Evolutionary conservation across 495 filamentous ascomycete species (phyloP), one percentile per base, ranked within the genome.

Genomic region (Penicillium coprophilum): DNA sequence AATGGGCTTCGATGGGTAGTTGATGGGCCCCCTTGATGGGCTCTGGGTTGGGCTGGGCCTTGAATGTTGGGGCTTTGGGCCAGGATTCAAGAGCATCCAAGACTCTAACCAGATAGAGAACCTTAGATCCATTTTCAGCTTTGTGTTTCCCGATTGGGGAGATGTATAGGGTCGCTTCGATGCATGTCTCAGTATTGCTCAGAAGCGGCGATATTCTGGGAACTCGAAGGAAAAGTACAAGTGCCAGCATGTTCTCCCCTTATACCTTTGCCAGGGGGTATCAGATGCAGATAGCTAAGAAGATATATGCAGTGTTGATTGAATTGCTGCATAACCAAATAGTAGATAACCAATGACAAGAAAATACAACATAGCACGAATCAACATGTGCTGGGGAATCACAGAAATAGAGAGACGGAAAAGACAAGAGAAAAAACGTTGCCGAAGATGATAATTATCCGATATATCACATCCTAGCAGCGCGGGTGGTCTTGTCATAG

Each of bases 401-500:
- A 59, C 60, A 62, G 24, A 45, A 40, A 45, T 24, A 56, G 23
- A 58, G 45, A 53, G 17, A 50, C 43, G 20, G 19, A 48, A 46
- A 50, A 56, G 7, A 41, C 3, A n/a, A 39, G 30, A 28, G 23
- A 36, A 38, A 44, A 15, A 12, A 15, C 11, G 13, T 28, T 63
- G 30, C 15, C 19, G 30, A 36, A 45, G 13, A 30, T 21, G 21
- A 45, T 13, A 20, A 5, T 44, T 5, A 13, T 24, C 17, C n/a
- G 2, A 54, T 38, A 46, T 24, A 54, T 68, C 59, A 81, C 43
- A 76, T 74, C 55, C 74, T 70, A 27, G 71, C 71, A 34, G 81
- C 83, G 52, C 82, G 65, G 44, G 85, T 87, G 32, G 75, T 84
- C 78, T 91, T 92, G 64, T 96, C 93, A 67, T 87, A 96, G 72